A percentile compares a stretch with the other conserved stretches of the same genome.
phyloP scores from a whole-genome alignment of 805 yeast genomes.

The Metschnikowia dekortorum region DNA sequence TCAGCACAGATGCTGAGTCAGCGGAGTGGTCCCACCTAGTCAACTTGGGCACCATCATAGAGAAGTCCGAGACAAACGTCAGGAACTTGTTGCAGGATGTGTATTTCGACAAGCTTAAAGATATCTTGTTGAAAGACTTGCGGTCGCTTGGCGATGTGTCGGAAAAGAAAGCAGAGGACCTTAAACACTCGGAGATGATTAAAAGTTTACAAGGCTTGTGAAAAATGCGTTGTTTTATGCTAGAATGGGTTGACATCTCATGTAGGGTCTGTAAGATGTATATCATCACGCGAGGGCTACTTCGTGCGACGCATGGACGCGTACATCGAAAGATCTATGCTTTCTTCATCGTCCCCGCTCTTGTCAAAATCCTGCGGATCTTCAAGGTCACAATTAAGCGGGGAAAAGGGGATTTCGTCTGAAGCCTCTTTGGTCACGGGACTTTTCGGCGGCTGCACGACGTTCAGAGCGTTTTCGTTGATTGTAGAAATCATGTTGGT shows the following conservation, averaged over 20 bases:
- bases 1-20: slow-evolving; percentile 29
- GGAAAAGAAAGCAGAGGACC: slow-evolving; percentile 27
- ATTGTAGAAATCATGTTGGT: slow-evolving; percentile 12
- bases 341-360: slow-evolving; percentile 18
- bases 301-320: slow-evolving; percentile 11
- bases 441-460: slow-evolving; percentile 1
- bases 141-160: slow-evolving; percentile 34
- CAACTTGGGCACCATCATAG: slow-evolving; percentile 80
- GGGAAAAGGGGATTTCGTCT: background rate
- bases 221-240: background rate
- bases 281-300: background rate
- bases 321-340: slow-evolving; percentile 27
- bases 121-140: slow-evolving; percentile 56
- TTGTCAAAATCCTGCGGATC: background rate
- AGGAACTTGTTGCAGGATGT: slow-evolving; percentile 88
- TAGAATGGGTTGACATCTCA: background rate
- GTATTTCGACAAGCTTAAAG: slow-evolving; percentile 91
- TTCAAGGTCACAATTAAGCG: background rate
- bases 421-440: background rate
- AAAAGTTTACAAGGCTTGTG: slow-evolving; percentile 36
- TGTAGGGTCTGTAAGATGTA: background rate
- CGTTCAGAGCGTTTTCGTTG: slow-evolving; percentile 2
- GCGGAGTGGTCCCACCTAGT: slow-evolving; percentile 70
- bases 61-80: slow-evolving; percentile 82
- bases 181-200: slow-evolving; percentile 33